Evolutionary conservation across 2,329 filamentous ascomycete genomes (phyloP).

Genomic region (Aciculosporium take): DNA sequence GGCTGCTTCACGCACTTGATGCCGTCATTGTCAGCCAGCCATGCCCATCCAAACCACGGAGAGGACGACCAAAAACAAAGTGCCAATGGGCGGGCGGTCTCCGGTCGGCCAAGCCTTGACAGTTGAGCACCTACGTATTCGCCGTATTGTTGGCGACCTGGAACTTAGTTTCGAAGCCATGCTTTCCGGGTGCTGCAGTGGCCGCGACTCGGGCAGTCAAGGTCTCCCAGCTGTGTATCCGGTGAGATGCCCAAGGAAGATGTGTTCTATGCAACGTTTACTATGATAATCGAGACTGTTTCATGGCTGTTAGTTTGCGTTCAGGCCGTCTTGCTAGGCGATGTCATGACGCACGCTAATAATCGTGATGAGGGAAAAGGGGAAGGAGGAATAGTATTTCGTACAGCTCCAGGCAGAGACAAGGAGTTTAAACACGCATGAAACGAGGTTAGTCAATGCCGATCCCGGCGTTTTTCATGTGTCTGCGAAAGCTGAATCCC

Average conservation of each 20-base stretch:
- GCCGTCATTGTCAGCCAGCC: neutral
- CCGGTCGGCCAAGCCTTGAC: neutral
- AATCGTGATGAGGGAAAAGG: neutral
- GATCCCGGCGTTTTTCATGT: neutral
- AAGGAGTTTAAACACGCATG: neutral
- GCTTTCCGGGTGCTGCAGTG: slow-evolving; percentile 3
- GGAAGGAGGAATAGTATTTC: no score
- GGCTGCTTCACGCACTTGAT: slow-evolving; percentile 69
- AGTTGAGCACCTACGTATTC: slow-evolving; percentile 49
- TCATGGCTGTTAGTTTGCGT: neutral
- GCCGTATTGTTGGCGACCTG: slow-evolving; percentile 72
- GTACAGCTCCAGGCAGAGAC: neutral
- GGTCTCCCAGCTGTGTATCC: no score
- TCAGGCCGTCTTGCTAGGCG: neutral
- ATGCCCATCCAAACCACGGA: neutral
- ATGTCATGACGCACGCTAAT: neutral
- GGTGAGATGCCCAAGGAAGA: no score
- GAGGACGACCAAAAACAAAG: neutral
- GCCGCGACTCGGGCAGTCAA: neutral
- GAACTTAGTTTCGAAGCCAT: slow-evolving; percentile 42
- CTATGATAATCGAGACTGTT: neutral
- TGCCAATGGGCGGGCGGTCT: neutral
- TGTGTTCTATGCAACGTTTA: neutral
- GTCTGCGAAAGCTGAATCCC: neutral
- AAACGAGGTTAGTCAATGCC: neutral